Base-by-base conservation (phyloP, 345 rosid genomes). In the Pugionium dolabratum region DNA sequence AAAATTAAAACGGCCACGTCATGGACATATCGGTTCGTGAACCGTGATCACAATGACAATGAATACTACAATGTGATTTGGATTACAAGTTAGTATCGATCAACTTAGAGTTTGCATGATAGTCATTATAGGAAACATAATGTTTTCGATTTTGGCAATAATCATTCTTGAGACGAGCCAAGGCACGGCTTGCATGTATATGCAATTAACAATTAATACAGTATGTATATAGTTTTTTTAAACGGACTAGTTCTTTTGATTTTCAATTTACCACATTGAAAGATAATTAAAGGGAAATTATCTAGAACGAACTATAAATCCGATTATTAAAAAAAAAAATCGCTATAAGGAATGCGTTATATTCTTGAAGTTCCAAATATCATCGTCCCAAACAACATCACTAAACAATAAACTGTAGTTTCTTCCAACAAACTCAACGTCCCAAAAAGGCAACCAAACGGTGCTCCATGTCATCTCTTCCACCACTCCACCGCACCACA, bases 321-420 rank as follows among this genome's bases (percentile, higher is more conserved):
- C 53, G 53, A 7, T 41, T 41, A 30, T 32, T 44, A 26, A 10
- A 33, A 11, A 68, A 68, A 41, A 52, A 9, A 18, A 51, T 43
- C 18, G 18, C 18, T 65, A 52, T 9, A 79, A 76, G 37, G 78
- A 61, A 53, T 76, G 73, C 30, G 67, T 51, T 61, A 70, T 26
- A 27, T 64, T 69, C 59, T 72, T 80, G 75, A 88, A 67, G 80
- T 85, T 83, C 91, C 91, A 88, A 60, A 88, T 83, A 76, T 81
- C 87, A 59, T 74, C 83, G 49, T 79, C 89, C 89, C 95, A 84
- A 64, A 59, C 81, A 36, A 80, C 87, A 77, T 82, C 89, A 61
- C 64, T 72, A 29, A 81, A 80, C 73, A 81, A 64, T 2, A 63
- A 65, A 55, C 40, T 46, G 49, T 64, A 80, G 46, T 84, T 78